Evolutionary conservation across 805 yeast genomes (phyloP).

Genomic region (Hanseniaspora lachancei): DNA sequence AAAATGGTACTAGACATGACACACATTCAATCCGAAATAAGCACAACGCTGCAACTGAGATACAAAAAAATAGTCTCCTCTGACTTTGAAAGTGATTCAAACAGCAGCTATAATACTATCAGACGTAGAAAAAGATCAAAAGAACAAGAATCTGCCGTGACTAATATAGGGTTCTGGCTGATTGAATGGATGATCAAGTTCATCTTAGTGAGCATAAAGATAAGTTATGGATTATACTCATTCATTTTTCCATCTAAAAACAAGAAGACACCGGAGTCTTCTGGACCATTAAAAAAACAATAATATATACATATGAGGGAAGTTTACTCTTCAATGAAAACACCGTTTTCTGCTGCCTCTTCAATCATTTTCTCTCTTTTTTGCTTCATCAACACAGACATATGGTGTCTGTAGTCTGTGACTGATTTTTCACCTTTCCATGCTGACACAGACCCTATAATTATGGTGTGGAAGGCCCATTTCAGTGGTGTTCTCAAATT

Average conservation of each 20-base stretch:
- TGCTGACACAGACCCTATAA: conserved; percentile 32
- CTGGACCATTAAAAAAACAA: neutral
- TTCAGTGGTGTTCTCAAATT: conserved; percentile 31
- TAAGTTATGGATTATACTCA: conserved; percentile 19
- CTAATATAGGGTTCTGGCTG: conserved; percentile 14
- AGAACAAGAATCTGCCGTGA: neutral
- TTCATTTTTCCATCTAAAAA: neutral
- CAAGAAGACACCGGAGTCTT: conserved; percentile 1
- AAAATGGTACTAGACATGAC: conserved; percentile 5
- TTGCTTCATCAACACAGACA: conserved; percentile 24
- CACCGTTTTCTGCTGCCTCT: conserved; percentile 36
- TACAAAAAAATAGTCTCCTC: conserved; percentile 24
- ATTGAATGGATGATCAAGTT: conserved; percentile 23
- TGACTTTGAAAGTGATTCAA: neutral
- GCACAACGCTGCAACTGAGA: conserved; percentile 54
- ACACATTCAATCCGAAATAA: conserved; percentile 51
- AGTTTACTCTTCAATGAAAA: conserved; percentile 29
- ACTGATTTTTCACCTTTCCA: conserved; percentile 32
- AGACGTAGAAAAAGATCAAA: neutral
- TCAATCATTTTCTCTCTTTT: conserved; percentile 29
- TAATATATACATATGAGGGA: neutral
- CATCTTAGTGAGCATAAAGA: conserved; percentile 24
- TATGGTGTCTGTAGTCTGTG: conserved; percentile 28
- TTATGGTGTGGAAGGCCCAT: conserved; percentile 31
- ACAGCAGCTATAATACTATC: neutral